A percentile compares a stretch with the other conserved stretches of the same genome.
Evolutionary conservation across 2,329 filamentous ascomycete species (phyloP).

Genomic region (Epichloe bromicola): DNA sequence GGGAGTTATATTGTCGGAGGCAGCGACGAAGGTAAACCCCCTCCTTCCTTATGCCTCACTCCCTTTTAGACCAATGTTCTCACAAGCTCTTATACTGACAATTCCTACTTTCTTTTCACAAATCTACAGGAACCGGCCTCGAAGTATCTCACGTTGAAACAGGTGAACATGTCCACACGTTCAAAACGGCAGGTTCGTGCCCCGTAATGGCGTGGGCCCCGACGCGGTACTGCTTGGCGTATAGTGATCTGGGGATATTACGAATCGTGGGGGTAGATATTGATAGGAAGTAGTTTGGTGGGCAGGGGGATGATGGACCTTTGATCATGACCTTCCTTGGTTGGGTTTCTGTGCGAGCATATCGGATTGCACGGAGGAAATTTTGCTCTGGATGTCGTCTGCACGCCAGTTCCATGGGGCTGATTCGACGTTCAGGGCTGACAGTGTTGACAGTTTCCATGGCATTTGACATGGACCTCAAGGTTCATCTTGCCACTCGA

Average conservation of each 20-base stretch:
- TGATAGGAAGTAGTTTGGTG: constrained; percentile 21
- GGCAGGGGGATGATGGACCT: background rate
- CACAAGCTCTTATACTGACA: too few species aligned
- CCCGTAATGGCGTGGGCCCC: constrained; percentile 66
- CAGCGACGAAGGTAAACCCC: constrained; percentile 50
- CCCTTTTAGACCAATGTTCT: background rate
- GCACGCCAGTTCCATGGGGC: too few species aligned
- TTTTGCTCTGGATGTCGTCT: too few species aligned
- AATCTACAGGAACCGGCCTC: constrained; percentile 39
- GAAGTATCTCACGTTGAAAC: constrained; percentile 62
- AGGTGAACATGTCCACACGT: constrained; percentile 57
- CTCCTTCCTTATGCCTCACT: constrained; percentile 2
- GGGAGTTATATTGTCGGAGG: constrained; percentile 63
- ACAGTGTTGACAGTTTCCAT: too few species aligned
- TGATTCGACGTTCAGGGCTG: too few species aligned
- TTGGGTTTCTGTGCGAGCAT: background rate
- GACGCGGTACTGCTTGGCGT: constrained; percentile 59
- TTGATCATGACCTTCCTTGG: too few species aligned
- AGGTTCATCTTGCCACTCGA: too few species aligned
- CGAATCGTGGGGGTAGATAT: constrained; percentile 53
- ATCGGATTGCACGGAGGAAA: too few species aligned
- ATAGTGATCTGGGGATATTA: constrained; percentile 54
- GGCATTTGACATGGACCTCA: too few species aligned
- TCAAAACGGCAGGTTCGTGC: constrained; percentile 53
- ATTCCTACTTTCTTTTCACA: background rate